phyloP scores from a whole-genome alignment of 2,329 filamentous ascomycete genomes.

The Sporothrix phasma region DNA sequence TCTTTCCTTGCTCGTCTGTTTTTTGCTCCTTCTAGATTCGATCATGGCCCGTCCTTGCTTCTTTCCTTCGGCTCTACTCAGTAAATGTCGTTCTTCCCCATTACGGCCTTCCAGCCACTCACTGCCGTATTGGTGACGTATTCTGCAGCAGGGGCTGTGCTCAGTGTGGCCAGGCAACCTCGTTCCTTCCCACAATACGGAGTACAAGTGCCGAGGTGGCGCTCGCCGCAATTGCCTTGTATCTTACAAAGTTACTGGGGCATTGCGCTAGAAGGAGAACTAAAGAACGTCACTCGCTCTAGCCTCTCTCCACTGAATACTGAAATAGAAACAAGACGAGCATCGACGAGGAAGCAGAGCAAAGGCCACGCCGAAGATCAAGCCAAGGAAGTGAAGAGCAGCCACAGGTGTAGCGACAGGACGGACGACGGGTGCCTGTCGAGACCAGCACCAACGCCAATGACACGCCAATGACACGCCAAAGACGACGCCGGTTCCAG shows the following conservation, averaged over 20 bases:
- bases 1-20: neutral
- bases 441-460: neutral
- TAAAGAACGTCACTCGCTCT: no score
- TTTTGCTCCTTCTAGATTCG: neutral
- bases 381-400: neutral
- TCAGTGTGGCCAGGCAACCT: neutral
- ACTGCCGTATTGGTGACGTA: constrained; percentile 6
- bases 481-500: neutral
- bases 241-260: no score
- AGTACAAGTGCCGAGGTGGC: neutral
- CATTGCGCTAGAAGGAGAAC: neutral
- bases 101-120: neutral
- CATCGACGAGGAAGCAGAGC: neutral
- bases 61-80: neutral
- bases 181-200: neutral
- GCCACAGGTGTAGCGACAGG: neutral
- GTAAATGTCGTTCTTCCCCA: neutral
- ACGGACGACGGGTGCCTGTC: constrained; percentile 1
- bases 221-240: neutral
- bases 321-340: neutral
- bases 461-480: no score
- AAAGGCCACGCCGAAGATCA: neutral
- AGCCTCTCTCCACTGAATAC: neutral
- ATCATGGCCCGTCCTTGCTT: neutral
- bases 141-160: neutral